Base-by-base conservation (phyloP, 257 asterid species). In the Oldenlandia corymbosa region DNA sequence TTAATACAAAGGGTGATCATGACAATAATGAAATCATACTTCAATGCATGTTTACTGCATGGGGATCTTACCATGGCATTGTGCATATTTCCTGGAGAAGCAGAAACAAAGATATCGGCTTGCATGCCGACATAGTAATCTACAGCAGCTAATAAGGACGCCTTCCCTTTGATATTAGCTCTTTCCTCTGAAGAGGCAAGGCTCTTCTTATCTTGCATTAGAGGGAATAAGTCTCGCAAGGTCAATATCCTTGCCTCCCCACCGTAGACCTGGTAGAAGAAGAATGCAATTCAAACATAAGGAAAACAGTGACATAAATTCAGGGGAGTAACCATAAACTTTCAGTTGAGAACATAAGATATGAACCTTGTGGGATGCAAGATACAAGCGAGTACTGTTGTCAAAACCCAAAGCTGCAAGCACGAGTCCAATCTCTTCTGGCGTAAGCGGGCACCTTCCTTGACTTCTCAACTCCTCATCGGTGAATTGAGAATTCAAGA, bases 11-110 rank as follows among this genome's bases (percentile, higher is more conserved):
- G n/a, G n/a, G n/a, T n/a, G n/a, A n/a, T n/a, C n/a, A n/a, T n/a
- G n/a, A n/a, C n/a, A n/a, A n/a, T n/a, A n/a, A n/a, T n/a, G n/a
- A 34, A 34, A 4, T 34, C 37, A 34, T 34, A 3, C 39, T 34
- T 34, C 39, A 34, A n/a, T n/a, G n/a, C n/a, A n/a, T n/a, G n/a
- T n/a, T n/a, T n/a, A 3, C 58, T 52, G 58, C 58, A 52, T 24
- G n/a, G n/a, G n/a, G 4, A 56, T 31, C 73, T 83, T 84, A 92
- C 98, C 88, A 92, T 73, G 31, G 98, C 98, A 53, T 92, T 92
- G 75, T 92, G 98, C 98, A 92, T 92, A 72, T 92, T 92, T 75
- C 98, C 98, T 0, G 97, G 98, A 8, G 98, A 92, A 58, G 98
- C 98, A 10, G 98, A 92, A 43, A 92, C 79, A 75, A 92, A 92